Evolutionary conservation across 176 grass and related monocot species (phyloP), one percentile per base, ranked within the genome.

Genomic region (Sorghum bicolor): DNA sequence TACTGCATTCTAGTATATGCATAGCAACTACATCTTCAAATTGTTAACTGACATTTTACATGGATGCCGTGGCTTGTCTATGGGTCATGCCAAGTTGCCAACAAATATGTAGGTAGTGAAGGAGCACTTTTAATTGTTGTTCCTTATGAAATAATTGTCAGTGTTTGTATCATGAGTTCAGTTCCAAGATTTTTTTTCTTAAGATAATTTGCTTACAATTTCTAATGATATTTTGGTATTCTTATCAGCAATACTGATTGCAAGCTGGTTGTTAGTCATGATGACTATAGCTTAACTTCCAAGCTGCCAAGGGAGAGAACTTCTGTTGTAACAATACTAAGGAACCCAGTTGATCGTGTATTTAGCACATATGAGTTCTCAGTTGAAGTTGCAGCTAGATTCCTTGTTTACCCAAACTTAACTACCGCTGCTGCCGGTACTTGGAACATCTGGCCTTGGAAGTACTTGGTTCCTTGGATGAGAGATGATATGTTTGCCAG

Each of bases 401-500:
- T 94, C 87, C 92, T 99, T 77, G 83, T 89, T 39, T 89, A 99
- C 78, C 70, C 60, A 26, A 99, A 99, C 86, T 80, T 99, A 36
- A 94, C 91, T 36, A 47, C 96, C 93, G 37, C 70, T 69, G 91
- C 57, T 80, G 83, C 94, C 65, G 96, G 89, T 83, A 99, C 93
- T 67, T 86, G 94, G 79, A 93, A 99, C 68, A 94, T 92, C 78
- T 99, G 97, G 97, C 97, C 97, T 68, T 99, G 97, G 97, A 99
- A 96, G 72, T 94, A 96, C 87, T 92, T 99, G 80, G 91, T 99
- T 82, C 97, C 93, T 52, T 99, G 97, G 97, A 96, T 99, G 87
- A 91, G 93, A 87, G 80, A 99, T 58, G 97, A 99, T 84, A 75
- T 99, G 63, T 99, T 99, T 87, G 41, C 70, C 19, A 82, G 93